Evolutionary conservation across 805 yeast genomes (phyloP).

Genomic region (Kluyveromyces wickerhamii): DNA sequence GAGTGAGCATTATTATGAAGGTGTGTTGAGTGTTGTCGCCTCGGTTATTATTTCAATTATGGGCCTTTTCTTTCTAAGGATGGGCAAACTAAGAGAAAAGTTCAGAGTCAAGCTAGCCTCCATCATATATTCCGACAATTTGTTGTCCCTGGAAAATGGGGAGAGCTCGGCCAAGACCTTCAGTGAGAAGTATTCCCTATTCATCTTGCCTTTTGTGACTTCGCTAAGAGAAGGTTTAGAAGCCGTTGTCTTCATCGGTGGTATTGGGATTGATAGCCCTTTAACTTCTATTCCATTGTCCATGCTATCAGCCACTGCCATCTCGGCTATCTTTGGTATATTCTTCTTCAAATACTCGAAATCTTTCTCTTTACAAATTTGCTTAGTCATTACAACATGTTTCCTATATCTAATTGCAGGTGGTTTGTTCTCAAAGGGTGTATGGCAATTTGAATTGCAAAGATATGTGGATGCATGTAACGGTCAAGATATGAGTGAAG

Average conservation of each 20-base stretch:
- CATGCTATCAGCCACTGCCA: slow-evolving; percentile 45
- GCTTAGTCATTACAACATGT: slow-evolving; percentile 67
- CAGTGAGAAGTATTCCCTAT: slow-evolving; percentile 58
- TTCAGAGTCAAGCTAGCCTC: slow-evolving; percentile 60
- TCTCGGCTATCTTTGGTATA: slow-evolving; percentile 59
- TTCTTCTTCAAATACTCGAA: slow-evolving; percentile 72
- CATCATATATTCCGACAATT: slow-evolving; percentile 29
- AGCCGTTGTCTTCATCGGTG: slow-evolving; percentile 88
- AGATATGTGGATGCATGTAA: slow-evolving; percentile 61
- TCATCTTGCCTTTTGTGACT: slow-evolving; percentile 75
- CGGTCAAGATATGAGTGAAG: slow-evolving; percentile 81
- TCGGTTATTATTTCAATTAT: slow-evolving; percentile 72
- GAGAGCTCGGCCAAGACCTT: slow-evolving; percentile 29
- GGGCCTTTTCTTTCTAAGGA: slow-evolving; percentile 77
- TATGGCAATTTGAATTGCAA: slow-evolving; percentile 85
- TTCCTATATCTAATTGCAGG: slow-evolving; percentile 80
- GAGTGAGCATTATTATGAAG: slow-evolving; percentile 88
- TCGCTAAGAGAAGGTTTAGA: slow-evolving; percentile 85
- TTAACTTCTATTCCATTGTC: slow-evolving; percentile 57
- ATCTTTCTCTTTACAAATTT: slow-evolving; percentile 64
- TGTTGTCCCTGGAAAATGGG: slow-evolving; percentile 12
- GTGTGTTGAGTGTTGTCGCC: slow-evolving; percentile 69
- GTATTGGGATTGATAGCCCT: slow-evolving; percentile 72
- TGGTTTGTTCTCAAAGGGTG: slow-evolving; percentile 77
- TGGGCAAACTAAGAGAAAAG: slow-evolving; percentile 74